These are phyloP conservation scores for Yarrowia sp. DNA, from an alignment of 805 yeast species.

Conservation along the genomic window DNA sequence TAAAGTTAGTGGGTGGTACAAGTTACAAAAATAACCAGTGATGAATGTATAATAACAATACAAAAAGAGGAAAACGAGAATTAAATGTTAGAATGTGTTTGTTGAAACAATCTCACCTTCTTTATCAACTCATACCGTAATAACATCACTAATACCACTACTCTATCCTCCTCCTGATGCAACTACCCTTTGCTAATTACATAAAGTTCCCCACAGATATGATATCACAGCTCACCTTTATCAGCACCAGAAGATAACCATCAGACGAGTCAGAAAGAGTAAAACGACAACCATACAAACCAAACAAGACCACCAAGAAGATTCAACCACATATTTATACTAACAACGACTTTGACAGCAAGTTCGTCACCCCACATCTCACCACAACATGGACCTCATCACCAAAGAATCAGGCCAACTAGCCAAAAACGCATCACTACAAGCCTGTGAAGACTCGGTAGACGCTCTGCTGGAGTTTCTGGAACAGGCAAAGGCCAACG, in stretches of 20 bases:
- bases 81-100: too few species aligned
- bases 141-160: too few species aligned
- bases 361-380: too few species aligned
- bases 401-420: conserved; percentile 38
- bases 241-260: not conserved
- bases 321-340: not conserved
- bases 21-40: too few species aligned
- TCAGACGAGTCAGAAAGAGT: too few species aligned
- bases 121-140: too few species aligned
- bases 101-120: too few species aligned
- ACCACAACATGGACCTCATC: conserved; percentile 35
- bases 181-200: too few species aligned
- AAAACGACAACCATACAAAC: not conserved
- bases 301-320: not conserved
- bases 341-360: not conserved
- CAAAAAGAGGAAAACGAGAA: too few species aligned
- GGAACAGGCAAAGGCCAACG: conserved; percentile 31
- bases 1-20: too few species aligned
- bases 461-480: conserved; percentile 34
- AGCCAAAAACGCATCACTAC: conserved; percentile 36
- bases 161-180: too few species aligned
- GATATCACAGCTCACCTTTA: not conserved
- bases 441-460: conserved; percentile 36
- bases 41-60: too few species aligned
- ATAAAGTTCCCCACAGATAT: conserved; percentile 13